phyloP scores from a whole-genome alignment of 2,329 filamentous ascomycete species.

The Verticillium alfalfae region DNA sequence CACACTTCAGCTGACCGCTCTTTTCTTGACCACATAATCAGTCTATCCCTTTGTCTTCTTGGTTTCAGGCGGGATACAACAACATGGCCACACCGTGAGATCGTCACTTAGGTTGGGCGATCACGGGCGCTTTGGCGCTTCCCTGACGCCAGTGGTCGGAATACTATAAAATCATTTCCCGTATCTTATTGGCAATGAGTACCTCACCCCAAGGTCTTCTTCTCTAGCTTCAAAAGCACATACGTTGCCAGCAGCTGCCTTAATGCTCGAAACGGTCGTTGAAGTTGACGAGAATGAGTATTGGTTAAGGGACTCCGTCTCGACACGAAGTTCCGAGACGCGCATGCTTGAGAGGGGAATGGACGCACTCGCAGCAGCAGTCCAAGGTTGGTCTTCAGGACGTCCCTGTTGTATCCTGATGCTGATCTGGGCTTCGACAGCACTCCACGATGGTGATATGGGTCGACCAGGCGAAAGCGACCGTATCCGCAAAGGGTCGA shows the following conservation, averaged over 20 bases:
- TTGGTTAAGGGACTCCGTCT: not conserved
- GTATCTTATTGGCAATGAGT: too few relatives aligned
- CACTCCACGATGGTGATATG: not conserved
- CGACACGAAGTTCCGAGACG: not conserved
- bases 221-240: not conserved
- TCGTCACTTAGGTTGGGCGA: too few relatives aligned
- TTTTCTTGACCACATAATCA: too few relatives aligned
- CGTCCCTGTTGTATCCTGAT: not conserved
- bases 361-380: not conserved
- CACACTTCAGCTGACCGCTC: too few relatives aligned
- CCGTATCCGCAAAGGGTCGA: not conserved
- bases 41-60: too few relatives aligned
- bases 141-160: too few relatives aligned
- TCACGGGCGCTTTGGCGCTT: too few relatives aligned
- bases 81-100: too few relatives aligned
- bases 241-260: not conserved
- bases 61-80: too few relatives aligned
- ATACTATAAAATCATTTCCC: too few relatives aligned
- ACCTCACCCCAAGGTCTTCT: not conserved
- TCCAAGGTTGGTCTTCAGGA: not conserved
- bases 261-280: constrained; percentile 1
- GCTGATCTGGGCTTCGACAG: not conserved
- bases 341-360: not conserved
- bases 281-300: not conserved
- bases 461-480: not conserved